Percentiles rank a stretch among this genome's conserved stretches.
phyloP scores from a whole-genome alignment of 345 rosid species.

The Durio zibethinus region DNA sequence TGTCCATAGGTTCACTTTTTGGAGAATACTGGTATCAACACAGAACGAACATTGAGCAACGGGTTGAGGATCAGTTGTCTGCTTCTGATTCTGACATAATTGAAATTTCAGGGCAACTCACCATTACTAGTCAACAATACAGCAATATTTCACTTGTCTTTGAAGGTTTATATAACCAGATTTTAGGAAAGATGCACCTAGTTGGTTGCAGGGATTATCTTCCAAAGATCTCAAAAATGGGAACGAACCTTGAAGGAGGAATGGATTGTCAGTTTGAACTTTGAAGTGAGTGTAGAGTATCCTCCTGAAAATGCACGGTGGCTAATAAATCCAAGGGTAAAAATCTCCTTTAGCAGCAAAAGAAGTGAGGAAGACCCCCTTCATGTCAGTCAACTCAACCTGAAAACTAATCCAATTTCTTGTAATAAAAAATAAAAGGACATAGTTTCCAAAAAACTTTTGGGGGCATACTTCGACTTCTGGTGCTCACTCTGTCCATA shows the following conservation, averaged over 20 bases:
- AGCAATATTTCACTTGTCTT: background rate
- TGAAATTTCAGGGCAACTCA: background rate
- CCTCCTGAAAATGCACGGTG: background rate
- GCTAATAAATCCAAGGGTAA: background rate
- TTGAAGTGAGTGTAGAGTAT: conserved; percentile 12
- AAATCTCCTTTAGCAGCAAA: conserved; percentile 17
- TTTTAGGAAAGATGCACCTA: conserved; percentile 17
- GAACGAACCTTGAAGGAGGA: background rate
- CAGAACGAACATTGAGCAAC: too few relatives aligned
- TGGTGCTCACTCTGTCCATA: background rate
- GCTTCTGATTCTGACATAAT: background rate
- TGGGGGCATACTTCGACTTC: conserved; percentile 14
- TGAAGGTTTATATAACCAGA: conserved; percentile 24
- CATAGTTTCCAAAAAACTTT: background rate
- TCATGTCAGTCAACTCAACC: background rate
- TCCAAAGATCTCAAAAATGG: background rate
- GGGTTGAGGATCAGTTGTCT: background rate
- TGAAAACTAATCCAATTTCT: background rate
- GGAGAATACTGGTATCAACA: background rate
- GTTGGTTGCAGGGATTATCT: conserved; percentile 19
- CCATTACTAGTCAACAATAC: background rate
- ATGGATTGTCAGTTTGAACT: conserved; percentile 20
- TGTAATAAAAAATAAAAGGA: background rate
- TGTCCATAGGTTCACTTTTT: conserved; percentile 17
- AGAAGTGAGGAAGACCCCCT: conserved; percentile 12